Percentiles rank a stretch among this genome's conserved stretches.
Conservation (phyloP, 2,329 filamentous ascomycete species). For the Zymoseptoria passerinii region DNA sequence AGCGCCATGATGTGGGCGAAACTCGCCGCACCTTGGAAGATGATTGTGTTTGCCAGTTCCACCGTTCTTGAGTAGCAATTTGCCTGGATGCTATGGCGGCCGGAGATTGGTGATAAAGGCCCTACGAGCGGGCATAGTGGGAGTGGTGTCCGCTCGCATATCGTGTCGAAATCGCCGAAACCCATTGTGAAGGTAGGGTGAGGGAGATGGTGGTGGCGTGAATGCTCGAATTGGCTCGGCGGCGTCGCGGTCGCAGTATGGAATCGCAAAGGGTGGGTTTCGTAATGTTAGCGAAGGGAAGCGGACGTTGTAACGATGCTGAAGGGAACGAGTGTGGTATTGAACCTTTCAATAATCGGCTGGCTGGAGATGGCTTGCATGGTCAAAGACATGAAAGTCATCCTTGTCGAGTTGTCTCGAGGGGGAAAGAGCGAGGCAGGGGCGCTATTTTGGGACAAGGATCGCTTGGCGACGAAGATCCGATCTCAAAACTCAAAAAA, state of each 20-base stretch:
- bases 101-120: conserved; percentile 58
- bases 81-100: conserved; percentile 65
- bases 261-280: conserved; percentile 1
- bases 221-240: not conserved
- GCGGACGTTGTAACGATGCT: conserved; percentile 2
- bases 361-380: not conserved
- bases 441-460: not conserved
- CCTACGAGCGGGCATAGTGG: conserved; percentile 84
- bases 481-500: not conserved
- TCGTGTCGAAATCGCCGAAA: conserved; percentile 81
- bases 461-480: not conserved
- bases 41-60: conserved; percentile 95
- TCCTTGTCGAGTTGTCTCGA: not conserved
- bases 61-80: conserved; percentile 91
- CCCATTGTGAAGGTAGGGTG: conserved; percentile 51
- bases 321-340: not conserved
- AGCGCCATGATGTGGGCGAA: conserved; percentile 88
- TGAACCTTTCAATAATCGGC: not conserved
- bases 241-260: conserved; percentile 3
- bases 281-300: conserved; percentile 2
- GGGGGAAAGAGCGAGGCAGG: not conserved
- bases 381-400: not conserved
- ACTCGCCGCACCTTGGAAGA: conserved; percentile 85
- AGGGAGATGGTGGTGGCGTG: conserved; percentile 1
- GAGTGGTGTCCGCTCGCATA: conserved; percentile 78